Conservation (phyloP, 164 flowering plant genomes). For the Stephania yunnanensis region DNA sequence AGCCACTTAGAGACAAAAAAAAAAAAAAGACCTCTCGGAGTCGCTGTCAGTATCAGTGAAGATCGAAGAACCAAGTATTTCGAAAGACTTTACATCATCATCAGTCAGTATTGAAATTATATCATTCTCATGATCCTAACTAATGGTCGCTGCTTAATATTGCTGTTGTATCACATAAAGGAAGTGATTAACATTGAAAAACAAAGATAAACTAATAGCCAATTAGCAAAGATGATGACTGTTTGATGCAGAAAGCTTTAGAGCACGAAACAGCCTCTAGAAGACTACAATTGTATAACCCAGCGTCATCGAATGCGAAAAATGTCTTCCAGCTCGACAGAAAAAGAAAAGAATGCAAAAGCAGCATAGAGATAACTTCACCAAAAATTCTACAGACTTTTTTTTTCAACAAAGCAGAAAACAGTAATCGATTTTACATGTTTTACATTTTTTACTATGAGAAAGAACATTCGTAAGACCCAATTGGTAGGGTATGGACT, state of each 20-base stretch:
- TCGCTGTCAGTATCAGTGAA: neutral
- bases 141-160: neutral
- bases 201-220: neutral
- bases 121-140: neutral
- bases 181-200: neutral
- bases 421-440: neutral
- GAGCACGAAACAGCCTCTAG: neutral
- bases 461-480: neutral
- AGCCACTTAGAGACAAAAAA: neutral
- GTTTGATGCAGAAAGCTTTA: too few relatives aligned
- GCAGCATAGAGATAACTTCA: neutral
- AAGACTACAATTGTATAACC: neutral
- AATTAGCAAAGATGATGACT: neutral
- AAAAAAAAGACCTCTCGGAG: neutral
- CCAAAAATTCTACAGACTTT: neutral
- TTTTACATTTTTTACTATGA: neutral
- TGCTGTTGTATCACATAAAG: neutral
- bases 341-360: neutral
- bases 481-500: neutral
- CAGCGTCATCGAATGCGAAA: neutral
- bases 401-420: neutral
- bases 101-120: neutral
- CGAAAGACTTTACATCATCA: neutral
- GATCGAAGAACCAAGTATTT: neutral
- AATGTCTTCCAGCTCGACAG: neutral